Conservation (phyloP, 192 early-diverging fungal genomes). For the Gigaspora rosea region DNA sequence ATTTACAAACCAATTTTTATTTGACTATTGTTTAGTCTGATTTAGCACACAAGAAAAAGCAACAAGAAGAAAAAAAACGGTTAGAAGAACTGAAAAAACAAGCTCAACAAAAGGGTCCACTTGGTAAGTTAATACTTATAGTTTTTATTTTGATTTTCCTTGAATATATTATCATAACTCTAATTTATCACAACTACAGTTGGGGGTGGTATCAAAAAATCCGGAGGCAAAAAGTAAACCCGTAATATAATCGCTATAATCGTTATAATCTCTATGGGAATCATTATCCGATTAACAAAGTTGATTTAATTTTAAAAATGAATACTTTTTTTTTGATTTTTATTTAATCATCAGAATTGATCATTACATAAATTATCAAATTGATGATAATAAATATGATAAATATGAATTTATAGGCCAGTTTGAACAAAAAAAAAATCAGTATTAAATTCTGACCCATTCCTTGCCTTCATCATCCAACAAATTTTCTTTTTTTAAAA, state of each 20-base stretch:
- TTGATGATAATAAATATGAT: neutral
- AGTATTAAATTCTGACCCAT: neutral
- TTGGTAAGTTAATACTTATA: constrained; percentile 43
- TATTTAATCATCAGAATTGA: too few species aligned
- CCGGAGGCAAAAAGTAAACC: constrained; percentile 58
- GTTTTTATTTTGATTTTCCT: neutral
- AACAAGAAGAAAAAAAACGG: constrained; percentile 71
- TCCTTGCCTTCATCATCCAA: neutral
- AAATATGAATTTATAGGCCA: neutral
- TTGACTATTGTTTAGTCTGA: constrained; percentile 47
- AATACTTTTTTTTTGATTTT: too few species aligned
- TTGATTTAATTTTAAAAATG: too few species aligned
- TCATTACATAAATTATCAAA: neutral
- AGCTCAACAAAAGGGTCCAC: constrained; percentile 56
- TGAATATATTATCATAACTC: neutral
- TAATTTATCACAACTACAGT: constrained; percentile 26
- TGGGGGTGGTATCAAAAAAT: constrained; percentile 69
- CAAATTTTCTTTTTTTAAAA: constrained; percentile 39
- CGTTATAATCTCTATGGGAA: neutral
- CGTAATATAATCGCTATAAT: neutral
- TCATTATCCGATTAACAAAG: neutral
- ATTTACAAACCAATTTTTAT: neutral
- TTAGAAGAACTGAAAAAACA: constrained; percentile 67
- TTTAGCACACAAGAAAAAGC: constrained; percentile 71
- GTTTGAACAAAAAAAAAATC: neutral